A percentile compares a stretch with the other conserved stretches of the same genome.
phyloP scores from a whole-genome alignment of 345 rosid genomes.

The Raphanus sativus region DNA sequence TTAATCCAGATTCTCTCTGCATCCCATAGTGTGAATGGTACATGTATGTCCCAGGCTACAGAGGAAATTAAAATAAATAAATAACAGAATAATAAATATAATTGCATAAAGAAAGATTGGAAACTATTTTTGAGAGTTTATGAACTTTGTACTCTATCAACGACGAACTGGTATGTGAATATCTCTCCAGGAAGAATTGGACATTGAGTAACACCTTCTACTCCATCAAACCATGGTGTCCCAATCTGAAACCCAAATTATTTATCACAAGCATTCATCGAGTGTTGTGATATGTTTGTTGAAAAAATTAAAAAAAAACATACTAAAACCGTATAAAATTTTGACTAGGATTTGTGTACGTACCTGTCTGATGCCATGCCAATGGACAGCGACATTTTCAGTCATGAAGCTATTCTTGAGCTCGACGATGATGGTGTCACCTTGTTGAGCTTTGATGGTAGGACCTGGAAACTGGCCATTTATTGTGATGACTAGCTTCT shows the following conservation, averaged over 20 bases:
- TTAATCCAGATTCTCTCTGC: conserved; percentile 74
- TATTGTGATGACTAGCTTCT: conserved; percentile 61
- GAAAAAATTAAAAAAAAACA: not conserved
- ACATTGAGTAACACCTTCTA: conserved; percentile 72
- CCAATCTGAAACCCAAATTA: conserved; percentile 45
- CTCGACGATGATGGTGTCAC: conserved; percentile 68
- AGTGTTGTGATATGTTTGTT: not conserved
- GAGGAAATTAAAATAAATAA: not conserved
- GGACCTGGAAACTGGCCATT: conserved; percentile 72
- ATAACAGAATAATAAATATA: not conserved
- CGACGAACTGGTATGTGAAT: conserved; percentile 60
- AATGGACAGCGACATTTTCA: conserved; percentile 64
- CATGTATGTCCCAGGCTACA: conserved; percentile 70
- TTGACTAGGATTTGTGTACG: not conserved
- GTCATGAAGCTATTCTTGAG: conserved; percentile 61
- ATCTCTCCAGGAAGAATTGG: conserved; percentile 69
- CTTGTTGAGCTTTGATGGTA: conserved; percentile 55
- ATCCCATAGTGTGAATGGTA: conserved; percentile 80
- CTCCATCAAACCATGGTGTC: conserved; percentile 75
- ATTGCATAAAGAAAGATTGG: not conserved
- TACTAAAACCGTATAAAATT: not conserved
- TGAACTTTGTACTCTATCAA: conserved; percentile 56
- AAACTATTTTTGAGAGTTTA: not conserved
- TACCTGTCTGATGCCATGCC: conserved; percentile 81
- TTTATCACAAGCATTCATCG: not conserved